Evolutionary conservation across 257 asterid genomes (phyloP).

Genomic region (Nicotiana tabacum): DNA sequence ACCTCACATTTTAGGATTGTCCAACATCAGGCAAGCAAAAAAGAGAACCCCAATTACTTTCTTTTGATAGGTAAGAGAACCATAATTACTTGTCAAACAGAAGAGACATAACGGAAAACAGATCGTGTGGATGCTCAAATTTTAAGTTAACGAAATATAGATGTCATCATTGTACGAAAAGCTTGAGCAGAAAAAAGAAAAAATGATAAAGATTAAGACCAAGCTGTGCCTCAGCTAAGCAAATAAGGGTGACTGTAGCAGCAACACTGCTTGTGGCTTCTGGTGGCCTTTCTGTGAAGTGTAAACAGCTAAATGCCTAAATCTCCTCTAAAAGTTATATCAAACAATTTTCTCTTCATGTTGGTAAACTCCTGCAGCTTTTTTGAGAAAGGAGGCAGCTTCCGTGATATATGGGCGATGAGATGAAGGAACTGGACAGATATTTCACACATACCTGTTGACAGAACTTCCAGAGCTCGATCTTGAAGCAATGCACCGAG

Average conservation of each 20-base stretch:
- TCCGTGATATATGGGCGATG: constrained; percentile 39
- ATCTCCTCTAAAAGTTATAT: constrained; percentile 10
- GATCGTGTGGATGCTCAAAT: not conserved
- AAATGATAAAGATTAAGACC: not conserved
- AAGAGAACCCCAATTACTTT: no score
- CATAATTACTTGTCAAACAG: not conserved
- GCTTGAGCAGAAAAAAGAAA: not conserved
- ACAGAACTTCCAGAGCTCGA: constrained; percentile 42
- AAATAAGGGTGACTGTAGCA: constrained; percentile 44
- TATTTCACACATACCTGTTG: constrained; percentile 28
- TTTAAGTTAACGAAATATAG: no score
- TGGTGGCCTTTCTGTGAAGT: constrained; percentile 36
- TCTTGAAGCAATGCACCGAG: constrained; percentile 48
- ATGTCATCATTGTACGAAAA: not conserved
- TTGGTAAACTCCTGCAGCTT: constrained; percentile 59
- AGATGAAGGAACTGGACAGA: not conserved
- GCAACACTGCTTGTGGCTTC: constrained; percentile 36
- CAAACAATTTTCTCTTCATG: constrained; percentile 8
- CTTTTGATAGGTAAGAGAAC: no score
- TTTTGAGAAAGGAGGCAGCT: constrained; percentile 49
- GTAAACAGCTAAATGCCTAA: constrained; percentile 18
- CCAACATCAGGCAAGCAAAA: no score
- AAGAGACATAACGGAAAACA: not conserved
- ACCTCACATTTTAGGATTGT: no score
- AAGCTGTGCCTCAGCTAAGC: constrained; percentile 76